phyloP scores from a whole-genome alignment of 2,329 filamentous ascomycete genomes.

The Orbilia brochopaga region DNA sequence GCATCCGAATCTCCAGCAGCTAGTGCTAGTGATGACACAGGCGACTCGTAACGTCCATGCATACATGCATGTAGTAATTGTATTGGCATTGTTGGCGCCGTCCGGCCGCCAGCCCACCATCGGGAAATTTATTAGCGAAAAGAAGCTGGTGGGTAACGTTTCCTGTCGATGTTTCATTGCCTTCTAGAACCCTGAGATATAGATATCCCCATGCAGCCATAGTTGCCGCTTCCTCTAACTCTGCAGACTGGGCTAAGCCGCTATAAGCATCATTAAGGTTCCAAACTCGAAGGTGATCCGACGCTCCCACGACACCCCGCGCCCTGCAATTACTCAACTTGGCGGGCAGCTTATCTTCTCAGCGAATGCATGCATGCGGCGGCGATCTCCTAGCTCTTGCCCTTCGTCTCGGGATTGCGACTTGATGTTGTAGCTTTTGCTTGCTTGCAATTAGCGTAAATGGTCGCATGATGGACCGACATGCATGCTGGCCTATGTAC shows the following conservation, averaged over 20 bases:
- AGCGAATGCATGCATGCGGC: conserved; percentile 16
- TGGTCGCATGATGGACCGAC: conserved; percentile 41
- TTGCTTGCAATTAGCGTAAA: conserved; percentile 36
- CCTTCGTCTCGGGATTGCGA: conserved; percentile 47
- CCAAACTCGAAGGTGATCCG: conserved; percentile 15
- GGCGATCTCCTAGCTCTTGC: conserved; percentile 42
- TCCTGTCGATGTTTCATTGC: conserved; percentile 29
- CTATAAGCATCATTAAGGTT: conserved; percentile 37
- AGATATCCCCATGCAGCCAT: conserved; percentile 5
- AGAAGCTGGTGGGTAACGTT: conserved; percentile 7
- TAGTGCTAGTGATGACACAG: too few relatives aligned
- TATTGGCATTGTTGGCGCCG: neutral
- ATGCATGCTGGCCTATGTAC: too few relatives aligned
- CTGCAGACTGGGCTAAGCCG: conserved; percentile 10
- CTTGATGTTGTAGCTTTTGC: conserved; percentile 17
- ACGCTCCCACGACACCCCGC: neutral
- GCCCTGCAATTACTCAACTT: conserved; percentile 15
- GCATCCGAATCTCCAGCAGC: too few relatives aligned
- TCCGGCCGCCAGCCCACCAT: neutral
- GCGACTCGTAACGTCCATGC: neutral
- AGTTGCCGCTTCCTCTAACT: neutral
- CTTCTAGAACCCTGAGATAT: conserved; percentile 20
- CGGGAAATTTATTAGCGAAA: conserved; percentile 38
- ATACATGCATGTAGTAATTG: conserved; percentile 6
- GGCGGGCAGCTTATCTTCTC: conserved; percentile 37